These are phyloP conservation scores for Parascedosporium putredinis DNA, from an alignment of 2,329 filamentous ascomycete species.

Conservation along the genomic window DNA sequence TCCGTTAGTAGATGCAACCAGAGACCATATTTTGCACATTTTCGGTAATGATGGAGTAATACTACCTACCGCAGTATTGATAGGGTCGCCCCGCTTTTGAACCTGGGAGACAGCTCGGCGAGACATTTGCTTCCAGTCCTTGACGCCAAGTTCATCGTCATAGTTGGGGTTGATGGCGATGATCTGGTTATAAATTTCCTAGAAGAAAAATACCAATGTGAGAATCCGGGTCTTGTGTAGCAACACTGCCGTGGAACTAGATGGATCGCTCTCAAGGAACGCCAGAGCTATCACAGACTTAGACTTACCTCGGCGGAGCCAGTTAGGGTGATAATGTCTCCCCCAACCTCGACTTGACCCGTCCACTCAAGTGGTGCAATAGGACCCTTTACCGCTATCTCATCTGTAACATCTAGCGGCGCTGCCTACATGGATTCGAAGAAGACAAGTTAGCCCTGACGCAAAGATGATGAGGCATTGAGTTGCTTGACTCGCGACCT, in stretches of 20 bases:
- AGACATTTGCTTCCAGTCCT: neutral
- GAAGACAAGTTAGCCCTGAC: neutral
- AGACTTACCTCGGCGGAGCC: neutral
- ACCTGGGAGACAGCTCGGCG: neutral
- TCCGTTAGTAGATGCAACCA: neutral
- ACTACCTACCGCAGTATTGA: neutral
- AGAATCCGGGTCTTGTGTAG: no score
- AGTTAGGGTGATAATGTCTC: neutral
- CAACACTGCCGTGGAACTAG: no score
- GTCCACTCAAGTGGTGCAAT: neutral
- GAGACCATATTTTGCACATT: no score
- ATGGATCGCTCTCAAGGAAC: no score
- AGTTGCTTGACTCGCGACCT: neutral
- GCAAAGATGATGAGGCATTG: neutral
- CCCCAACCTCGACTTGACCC: neutral
- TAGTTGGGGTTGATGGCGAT: neutral
- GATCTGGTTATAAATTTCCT: neutral
- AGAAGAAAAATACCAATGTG: neutral
- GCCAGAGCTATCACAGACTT: neutral
- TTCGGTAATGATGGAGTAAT: neutral
- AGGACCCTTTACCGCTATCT: neutral
- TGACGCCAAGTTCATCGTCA: neutral
- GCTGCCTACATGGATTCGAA: neutral
- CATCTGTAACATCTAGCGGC: neutral
- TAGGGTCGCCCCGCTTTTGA: neutral